Evolutionary conservation across 495 filamentous ascomycete genomes (phyloP), one percentile per base, ranked within the genome.

Genomic region (Xylaria acuta): DNA sequence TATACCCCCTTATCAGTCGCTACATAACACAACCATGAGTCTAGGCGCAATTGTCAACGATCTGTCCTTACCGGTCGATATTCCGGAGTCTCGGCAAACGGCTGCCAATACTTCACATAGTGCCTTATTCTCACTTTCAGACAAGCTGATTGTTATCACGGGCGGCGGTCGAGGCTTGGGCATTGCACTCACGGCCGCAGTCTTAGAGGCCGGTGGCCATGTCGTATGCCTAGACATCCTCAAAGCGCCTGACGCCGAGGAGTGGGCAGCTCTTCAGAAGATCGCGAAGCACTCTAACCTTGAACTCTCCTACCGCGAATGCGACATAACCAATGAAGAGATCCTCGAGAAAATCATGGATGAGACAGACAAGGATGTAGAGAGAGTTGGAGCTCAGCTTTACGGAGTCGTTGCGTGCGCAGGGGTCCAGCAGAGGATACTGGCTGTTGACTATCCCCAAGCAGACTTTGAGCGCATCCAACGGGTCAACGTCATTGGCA

Each of bases 161-260:
- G 66, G 66, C 16, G 66, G 66, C n/a, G 66, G 66, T 22, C 32
- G 66, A 18, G 66, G 66, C 14, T 38, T 69, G 25, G 66, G 66
- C 0, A 69, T 69, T 41, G 34, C 66, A 11, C 53, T 67, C 45
- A 67, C 70, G 5, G 27, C 27, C 16, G 70, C 70, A 22, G 27
- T 72, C 2, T 25, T 69, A 16, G 70, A 60, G 8, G 34, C 63
- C 18, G 70, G 70, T 22, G 70, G 70, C 1, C 64, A 69, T 41
- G 70, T 69, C 16, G 70, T 34, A 5, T 72, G 70, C n/a, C 34
- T 72, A 7, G 70, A 72, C 22, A 58, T 72, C 22, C 49, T 56
- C 14, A 16, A 27, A 27, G 3, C 5, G 2, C 66, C 66, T 7
- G 27, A 25, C 1, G 16, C 9, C 8, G 22, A n/a, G 4, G 49